Evolutionary conservation across 305 asterid species (phyloP).

Genomic region (Solanum hybrid): DNA sequence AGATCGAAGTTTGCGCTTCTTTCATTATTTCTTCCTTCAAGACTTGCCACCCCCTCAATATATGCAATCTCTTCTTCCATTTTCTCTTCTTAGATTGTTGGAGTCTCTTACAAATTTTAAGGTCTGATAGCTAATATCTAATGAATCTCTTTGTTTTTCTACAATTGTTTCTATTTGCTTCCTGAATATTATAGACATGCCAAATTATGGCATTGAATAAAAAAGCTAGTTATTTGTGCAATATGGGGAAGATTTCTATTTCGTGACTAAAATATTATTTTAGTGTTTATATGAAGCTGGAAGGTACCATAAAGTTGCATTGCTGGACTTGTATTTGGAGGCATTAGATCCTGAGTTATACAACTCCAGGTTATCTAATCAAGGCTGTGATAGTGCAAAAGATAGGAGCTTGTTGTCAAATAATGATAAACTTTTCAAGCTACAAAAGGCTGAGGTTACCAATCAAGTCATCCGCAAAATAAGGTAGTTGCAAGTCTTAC

Average conservation of each 20-base stretch:
- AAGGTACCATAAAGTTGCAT: constrained; percentile 42
- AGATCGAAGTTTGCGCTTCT: background rate
- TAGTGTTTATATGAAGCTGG: constrained; percentile 82
- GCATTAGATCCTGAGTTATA: constrained; percentile 40
- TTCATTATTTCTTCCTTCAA: background rate
- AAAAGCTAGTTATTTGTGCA: background rate
- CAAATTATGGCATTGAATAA: background rate
- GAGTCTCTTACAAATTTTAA: background rate
- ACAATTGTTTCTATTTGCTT: background rate
- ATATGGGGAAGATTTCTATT: background rate
- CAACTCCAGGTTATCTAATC: constrained; percentile 31
- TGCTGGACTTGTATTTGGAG: constrained; percentile 71
- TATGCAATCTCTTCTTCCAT: background rate
- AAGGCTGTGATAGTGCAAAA: constrained; percentile 17
- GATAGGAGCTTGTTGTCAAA: constrained; percentile 20
- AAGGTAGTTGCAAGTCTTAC: constrained; percentile 33
- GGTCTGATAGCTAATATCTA: background rate
- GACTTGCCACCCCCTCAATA: background rate
- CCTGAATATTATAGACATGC: background rate
- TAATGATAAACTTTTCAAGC: constrained; percentile 14
- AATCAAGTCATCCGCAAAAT: constrained; percentile 40
- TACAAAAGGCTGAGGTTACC: constrained; percentile 35
- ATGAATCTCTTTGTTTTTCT: background rate
- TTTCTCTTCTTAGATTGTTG: background rate
- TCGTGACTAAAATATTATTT: background rate